Evolutionary conservation across 495 filamentous ascomycete species (phyloP).

Genomic region (Peziza echinospora): DNA sequence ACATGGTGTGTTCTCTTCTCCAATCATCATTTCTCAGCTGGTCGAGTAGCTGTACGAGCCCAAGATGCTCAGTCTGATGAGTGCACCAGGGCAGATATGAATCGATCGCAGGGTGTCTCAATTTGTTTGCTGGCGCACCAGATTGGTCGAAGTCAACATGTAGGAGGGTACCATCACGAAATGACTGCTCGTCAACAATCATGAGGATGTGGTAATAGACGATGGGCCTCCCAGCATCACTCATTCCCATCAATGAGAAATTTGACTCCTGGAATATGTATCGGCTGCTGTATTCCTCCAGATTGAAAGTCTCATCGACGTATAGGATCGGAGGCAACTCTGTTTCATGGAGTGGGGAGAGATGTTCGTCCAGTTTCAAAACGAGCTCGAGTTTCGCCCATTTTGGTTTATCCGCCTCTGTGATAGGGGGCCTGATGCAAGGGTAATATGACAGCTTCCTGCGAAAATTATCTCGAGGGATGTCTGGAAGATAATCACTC

Average conservation of each 20-base stretch:
- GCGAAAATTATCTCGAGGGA: not conserved
- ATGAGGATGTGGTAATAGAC: not conserved
- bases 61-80: no score
- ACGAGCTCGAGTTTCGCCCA: not conserved
- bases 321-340: not conserved
- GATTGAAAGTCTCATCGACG: not conserved
- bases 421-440: not conserved
- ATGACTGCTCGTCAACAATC: not conserved
- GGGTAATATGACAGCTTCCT: not conserved
- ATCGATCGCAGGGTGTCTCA: not conserved
- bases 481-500: not conserved
- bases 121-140: not conserved
- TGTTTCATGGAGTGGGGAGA: not conserved
- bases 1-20: no score
- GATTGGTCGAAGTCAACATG: not conserved
- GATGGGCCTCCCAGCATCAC: not conserved
- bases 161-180: not conserved
- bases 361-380: not conserved
- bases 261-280: not conserved
- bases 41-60: no score
- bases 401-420: not conserved
- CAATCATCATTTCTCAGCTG: no score
- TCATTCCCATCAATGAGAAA: not conserved
- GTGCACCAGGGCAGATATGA: not conserved
- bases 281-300: not conserved